phyloP scores from a whole-genome alignment of 2,329 filamentous ascomycete species.

The Fusarium nanum region DNA sequence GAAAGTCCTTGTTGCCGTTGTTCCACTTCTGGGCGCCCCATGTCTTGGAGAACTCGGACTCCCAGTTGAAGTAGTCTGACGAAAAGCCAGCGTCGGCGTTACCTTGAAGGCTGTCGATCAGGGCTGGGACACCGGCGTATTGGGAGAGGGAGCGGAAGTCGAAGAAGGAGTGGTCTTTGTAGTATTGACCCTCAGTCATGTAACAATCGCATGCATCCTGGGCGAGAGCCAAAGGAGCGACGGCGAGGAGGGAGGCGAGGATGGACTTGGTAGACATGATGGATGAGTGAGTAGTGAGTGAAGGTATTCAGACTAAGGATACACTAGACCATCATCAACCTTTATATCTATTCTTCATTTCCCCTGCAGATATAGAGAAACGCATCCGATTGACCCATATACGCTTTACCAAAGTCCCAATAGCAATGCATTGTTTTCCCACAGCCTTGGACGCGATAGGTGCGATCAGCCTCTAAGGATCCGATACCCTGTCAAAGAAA shows the following conservation, averaged over 20 bases:
- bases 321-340: neutral
- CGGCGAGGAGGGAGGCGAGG: constrained; percentile 39
- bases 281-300: neutral
- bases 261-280: constrained; percentile 41
- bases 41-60: constrained; percentile 48
- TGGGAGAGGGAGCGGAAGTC: constrained; percentile 49
- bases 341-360: neutral
- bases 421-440: neutral
- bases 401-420: constrained; percentile 1
- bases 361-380: neutral
- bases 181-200: constrained; percentile 46
- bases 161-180: constrained; percentile 44
- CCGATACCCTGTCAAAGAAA: constrained; percentile 16
- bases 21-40: constrained; percentile 55
- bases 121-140: constrained; percentile 46
- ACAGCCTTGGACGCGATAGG: constrained; percentile 15
- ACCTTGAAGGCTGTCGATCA: constrained; percentile 46
- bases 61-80: constrained; percentile 51
- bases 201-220: constrained; percentile 49
- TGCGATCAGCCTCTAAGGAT: constrained; percentile 9
- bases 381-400: constrained; percentile 17
- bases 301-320: neutral
- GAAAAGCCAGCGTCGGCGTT: constrained; percentile 50
- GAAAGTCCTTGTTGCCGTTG: constrained; percentile 51
- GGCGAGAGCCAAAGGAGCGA: constrained; percentile 35